Percentiles rank a stretch among this genome's conserved stretches.
phyloP scores from a whole-genome alignment of 352 stramenopile species.

The Globisporangium barbulae region DNA sequence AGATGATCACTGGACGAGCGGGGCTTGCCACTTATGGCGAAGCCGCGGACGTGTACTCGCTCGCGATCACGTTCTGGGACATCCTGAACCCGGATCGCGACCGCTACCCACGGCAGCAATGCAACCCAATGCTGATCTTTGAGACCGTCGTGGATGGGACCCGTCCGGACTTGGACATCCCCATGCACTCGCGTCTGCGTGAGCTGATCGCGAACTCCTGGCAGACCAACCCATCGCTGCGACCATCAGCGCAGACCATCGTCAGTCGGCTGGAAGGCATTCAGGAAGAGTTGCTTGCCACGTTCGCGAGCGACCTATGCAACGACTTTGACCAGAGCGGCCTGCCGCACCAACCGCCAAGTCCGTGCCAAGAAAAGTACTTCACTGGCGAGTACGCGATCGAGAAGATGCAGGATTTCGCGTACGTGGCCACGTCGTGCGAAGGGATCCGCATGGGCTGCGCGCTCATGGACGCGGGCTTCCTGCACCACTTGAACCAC shows the following conservation, averaged over 20 bases:
- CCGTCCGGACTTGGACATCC: conserved; percentile 38
- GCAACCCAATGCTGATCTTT: conserved; percentile 53
- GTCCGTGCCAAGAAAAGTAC: conserved; percentile 20
- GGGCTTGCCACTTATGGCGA: conserved; percentile 54
- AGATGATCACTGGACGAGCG: conserved; percentile 53
- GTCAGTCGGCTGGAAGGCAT: conserved; percentile 47
- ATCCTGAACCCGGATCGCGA: conserved; percentile 46
- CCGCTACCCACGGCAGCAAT: conserved; percentile 37
- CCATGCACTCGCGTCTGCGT: conserved; percentile 40
- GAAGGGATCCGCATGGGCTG: conserved; percentile 49
- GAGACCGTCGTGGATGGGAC: conserved; percentile 42
- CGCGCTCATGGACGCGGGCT: conserved; percentile 55
- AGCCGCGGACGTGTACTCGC: conserved; percentile 65
- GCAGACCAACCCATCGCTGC: conserved; percentile 42
- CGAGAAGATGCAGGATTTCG: conserved; percentile 35
- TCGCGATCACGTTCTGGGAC: conserved; percentile 67
- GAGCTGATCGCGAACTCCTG: conserved; percentile 57
- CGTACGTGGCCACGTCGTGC: conserved; percentile 18
- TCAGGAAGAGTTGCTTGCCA: conserved; percentile 55
- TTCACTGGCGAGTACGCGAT: conserved; percentile 29
- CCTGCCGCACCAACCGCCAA: background rate
- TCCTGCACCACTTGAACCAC: conserved; percentile 52
- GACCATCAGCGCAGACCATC: conserved; percentile 46
- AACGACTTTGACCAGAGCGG: conserved; percentile 31
- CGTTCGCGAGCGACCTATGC: conserved; percentile 43